Base-by-base conservation (phyloP, 1,139 yeast genomes). In the Lodderomyces pseudojiufengensis region DNA sequence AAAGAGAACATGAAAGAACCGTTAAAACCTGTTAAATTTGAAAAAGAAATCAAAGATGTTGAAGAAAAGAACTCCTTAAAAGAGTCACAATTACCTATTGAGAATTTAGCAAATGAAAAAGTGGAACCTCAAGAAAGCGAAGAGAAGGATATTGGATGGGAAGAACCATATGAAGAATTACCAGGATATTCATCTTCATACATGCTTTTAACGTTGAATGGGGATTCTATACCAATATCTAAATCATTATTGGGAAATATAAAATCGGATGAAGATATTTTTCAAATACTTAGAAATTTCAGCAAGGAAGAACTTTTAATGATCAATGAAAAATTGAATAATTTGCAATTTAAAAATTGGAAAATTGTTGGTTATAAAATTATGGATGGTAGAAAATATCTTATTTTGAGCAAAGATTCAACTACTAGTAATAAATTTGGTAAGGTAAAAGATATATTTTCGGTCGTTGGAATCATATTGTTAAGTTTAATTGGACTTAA, bases 41-140 rank as follows among this genome's bases (percentile, higher is more conserved):
- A 5, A 18, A 18, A 7, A 18, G 20, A 18, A 18, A 18, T 7
- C 20, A 5, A 18, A 18, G 20, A n/a, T n/a, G n/a, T n/a, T n/a
- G n/a, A n/a, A n/a, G n/a, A n/a, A n/a, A n/a, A n/a, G n/a, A n/a
- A n/a, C n/a, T n/a, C n/a, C n/a, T n/a, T n/a, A n/a, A n/a, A n/a
- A n/a, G n/a, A n/a, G n/a, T n/a, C n/a, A n/a, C n/a, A n/a, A n/a
- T n/a, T n/a, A n/a, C n/a, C n/a, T n/a, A n/a, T n/a, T n/a, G n/a
- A n/a, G n/a, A n/a, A n/a, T n/a, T n/a, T n/a, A n/a, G n/a, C n/a
- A n/a, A n/a, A n/a, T n/a, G n/a, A n/a, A n/a, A n/a, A 61, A 12
- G 70, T 68, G 24, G 75, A 74, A 38, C 64, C 63, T 28, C 50
- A 61, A 33, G 74, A 73, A 48, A 64, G 78, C 30, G 73, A 72